Evolutionary conservation across 129 eudicot species (phyloP), one percentile per base, ranked within the genome.

Genomic region (Daucus carota): DNA sequence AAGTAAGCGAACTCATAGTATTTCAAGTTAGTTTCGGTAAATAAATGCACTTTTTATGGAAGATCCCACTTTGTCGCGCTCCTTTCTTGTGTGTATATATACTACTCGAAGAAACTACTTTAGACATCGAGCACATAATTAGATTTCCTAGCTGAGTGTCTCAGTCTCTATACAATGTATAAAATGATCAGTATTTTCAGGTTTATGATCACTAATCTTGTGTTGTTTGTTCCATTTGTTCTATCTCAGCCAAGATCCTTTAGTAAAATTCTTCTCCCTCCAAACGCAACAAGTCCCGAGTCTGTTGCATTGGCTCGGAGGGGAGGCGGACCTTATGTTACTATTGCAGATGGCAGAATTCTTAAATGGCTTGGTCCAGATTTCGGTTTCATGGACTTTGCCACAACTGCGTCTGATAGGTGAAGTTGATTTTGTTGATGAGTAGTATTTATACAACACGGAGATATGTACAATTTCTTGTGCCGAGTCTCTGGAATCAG

Each of bases 391-490:
- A 60, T 77, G 16, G 81, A 86, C 52, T 83, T 83, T 47, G 83
- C 85, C 2, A 75, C 81, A 45, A 86, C 89, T 75, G 77, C 84
- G 33, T 85, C 81, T 8, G 66, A 47, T 67, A 86, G 89, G 89
- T 86, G 28, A 48, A 3, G n/a, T n/a, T n/a, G n/a, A 36, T 36
- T 1, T 36, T 36, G 2, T 36, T 36, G 40, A 5, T 36, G 2
- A 36, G n/a, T 36, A 36, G 40, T 36, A 1, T 36, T 36, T 36
- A 36, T 36, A 36, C 5, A 36, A 36, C 5, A 5, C 3, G 40
- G 40, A 36, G 40, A 36, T 36, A 36, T 36, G 40, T 36, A 2
- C 40, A 36, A 36, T 5, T 36, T 36, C 2, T 36, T 36, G 40
- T 36, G 3, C 40, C n/a, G n/a, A n/a, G n/a, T 36, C 2, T 5